These are phyloP conservation scores for Epichloe gansuensis DNA, from an alignment of 2,329 filamentous ascomycete species.

Conservation along the genomic window DNA sequence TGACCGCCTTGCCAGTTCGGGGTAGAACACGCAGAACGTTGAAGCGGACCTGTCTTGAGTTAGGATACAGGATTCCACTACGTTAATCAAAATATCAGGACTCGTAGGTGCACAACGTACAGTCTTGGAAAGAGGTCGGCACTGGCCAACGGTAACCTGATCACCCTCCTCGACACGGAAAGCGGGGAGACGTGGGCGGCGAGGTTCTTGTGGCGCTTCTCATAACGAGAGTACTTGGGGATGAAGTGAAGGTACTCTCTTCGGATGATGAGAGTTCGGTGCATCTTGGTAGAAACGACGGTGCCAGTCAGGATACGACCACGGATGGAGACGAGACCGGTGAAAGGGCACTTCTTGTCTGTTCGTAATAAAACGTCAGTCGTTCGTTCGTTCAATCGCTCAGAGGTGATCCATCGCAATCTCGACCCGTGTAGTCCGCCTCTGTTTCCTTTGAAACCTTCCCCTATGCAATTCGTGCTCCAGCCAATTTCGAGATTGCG, in stretches of 20 bases:
- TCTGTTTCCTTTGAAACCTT: not conserved
- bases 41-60: constrained; percentile 70
- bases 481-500: constrained; percentile 3
- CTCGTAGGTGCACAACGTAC: constrained; percentile 48
- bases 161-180: constrained; percentile 99
- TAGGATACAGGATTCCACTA: constrained; percentile 8
- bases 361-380: constrained; percentile 12
- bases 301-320: constrained; percentile 99
- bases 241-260: constrained; percentile 99
- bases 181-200: constrained; percentile 95
- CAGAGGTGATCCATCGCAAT: not conserved
- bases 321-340: constrained; percentile 96
- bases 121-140: constrained; percentile 98
- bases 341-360: constrained; percentile 99
- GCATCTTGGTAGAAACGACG: constrained; percentile 99
- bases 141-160: constrained; percentile 98
- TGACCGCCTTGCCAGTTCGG: constrained; percentile 92
- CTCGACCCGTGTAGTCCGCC: not conserved
- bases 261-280: constrained; percentile 98
- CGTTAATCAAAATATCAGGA: not conserved
- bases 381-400: not conserved
- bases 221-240: constrained; percentile 99
- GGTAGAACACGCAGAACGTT: constrained; percentile 98
- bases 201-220: constrained; percentile 99
- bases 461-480: constrained; percentile 3